Base-by-base conservation (phyloP, 306 rosid species). In the Fagus sylvatica region DNA sequence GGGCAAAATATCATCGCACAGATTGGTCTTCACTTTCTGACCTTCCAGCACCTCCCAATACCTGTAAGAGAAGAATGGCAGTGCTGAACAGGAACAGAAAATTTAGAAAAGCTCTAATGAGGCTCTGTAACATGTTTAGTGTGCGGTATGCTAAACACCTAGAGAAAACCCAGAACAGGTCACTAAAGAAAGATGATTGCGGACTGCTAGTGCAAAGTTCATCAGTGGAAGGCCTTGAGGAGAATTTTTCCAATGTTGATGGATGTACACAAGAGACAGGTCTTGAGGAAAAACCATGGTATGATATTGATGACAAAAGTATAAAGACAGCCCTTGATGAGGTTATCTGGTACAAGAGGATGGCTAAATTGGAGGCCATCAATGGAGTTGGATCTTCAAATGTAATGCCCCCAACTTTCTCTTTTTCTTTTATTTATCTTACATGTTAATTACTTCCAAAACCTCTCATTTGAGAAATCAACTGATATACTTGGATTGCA, bases 41-140 rank as follows among this genome's bases (percentile, higher is more conserved):
- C 77, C 93, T 95, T 72, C 98, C 97, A 69, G 91, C 98, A 53
- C 85, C 93, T 83, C 97, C 91, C 72, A 75, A 51, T 3, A 36
- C 85, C 73, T 93, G 97, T 84, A 84, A 36, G 84, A 92, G 90
- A 87, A 88, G 97, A 86, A 93, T 95, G 87, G 78, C 84, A 56
- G 84, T 46, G 13, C 84, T 93, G 65, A 95, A 84, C 70, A 57
- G 75, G 59, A 87, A 91, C 88, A 12, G 46, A 69, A 86, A 80
- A 62, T 84, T 89, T 70, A 86, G 98, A 84, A 85, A 84, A 86
- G 89, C 97, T 37, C 79, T 91, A 76, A 91, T 89, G 91, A 85
- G 80, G 82, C 98, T 92, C 36, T 95, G 98, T 86, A 93, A 85
- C 88, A 76, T 88, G 76, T 93, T 95, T 62, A 81, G 93, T 82